Evolutionary conservation across 345 rosid genomes (phyloP), one percentile per base, ranked within the genome.

Genomic region (Psidium friedrichsthalianum): DNA sequence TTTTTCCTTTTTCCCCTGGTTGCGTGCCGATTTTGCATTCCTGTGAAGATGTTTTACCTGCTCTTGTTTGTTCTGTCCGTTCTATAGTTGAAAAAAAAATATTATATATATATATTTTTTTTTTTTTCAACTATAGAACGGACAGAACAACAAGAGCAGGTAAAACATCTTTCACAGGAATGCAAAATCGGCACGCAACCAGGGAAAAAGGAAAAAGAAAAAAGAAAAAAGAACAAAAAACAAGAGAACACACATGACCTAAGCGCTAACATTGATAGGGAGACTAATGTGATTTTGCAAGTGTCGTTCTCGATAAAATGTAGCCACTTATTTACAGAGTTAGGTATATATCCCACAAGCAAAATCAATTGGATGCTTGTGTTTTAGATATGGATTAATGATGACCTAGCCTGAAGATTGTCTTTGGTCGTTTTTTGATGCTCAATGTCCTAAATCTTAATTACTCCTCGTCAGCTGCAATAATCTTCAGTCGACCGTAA

Each of bases 191-290:
- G 9, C 2, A 69, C 47, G 47, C 80, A 36, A 69, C 80, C 18
- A 2, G 13, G 8, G 2, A n/a, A n/a, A 36, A 69, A 36, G 36
- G 0, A 5, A 36, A 36, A 18, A 69, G 2, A 49, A 49, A 10
- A 51, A 10, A 4, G 15, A 32, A 16, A 32, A 0, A 6, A 32
- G 80, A 2, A 9, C 3, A 44, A 47, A 18, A 24, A 29, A 32
- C 16, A 32, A 0, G 12, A 32, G 80, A 2, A 9, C 3, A 44
- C 80, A 18, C 80, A 18, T 36, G 80, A 69, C 47, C 80, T 18
- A 69, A 36, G 14, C 12, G 18, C 20, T 7, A 20, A 36, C 15
- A 69, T 18, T 36, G 10, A 69, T 42, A 8, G 80, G 47, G 25
- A 22, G 47, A 69, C 80, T 2, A 0, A 20, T 18, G 47, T 69